phyloP scores from a whole-genome alignment of 495 filamentous ascomycete genomes.

The Evansstolkia leycettana region DNA sequence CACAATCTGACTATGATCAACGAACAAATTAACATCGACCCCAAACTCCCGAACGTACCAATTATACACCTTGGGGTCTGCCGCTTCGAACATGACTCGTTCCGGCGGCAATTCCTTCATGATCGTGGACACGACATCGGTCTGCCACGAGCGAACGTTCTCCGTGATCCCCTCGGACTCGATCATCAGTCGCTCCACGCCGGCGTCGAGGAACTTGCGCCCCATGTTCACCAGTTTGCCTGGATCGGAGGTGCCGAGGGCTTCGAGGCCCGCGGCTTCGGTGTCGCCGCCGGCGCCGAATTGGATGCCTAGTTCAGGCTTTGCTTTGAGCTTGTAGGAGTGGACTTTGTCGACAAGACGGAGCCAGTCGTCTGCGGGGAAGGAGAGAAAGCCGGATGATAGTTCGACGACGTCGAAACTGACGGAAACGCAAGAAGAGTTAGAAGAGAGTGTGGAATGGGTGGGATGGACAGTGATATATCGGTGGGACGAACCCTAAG shows the following conservation, averaged over 20 bases:
- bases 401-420: constrained; percentile 46
- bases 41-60: constrained; percentile 51
- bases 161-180: constrained; percentile 53
- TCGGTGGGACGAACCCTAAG: constrained; percentile 21
- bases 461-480: neutral
- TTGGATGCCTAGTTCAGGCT: constrained; percentile 48
- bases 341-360: constrained; percentile 43
- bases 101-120: constrained; percentile 41
- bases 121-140: constrained; percentile 43
- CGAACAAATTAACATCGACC: constrained; percentile 46
- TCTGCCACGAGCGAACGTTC: constrained; percentile 44
- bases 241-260: constrained; percentile 40
- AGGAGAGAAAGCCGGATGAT: constrained; percentile 40
- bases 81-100: constrained; percentile 51
- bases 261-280: constrained; percentile 31
- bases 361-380: constrained; percentile 45
- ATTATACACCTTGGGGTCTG: constrained; percentile 44
- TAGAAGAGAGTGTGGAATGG: too few relatives aligned
- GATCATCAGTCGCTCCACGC: constrained; percentile 48
- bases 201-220: constrained; percentile 38
- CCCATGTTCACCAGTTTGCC: constrained; percentile 37
- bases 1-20: constrained; percentile 50
- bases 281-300: constrained; percentile 51
- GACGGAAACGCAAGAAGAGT: too few relatives aligned
- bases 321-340: constrained; percentile 37